A percentile compares a stretch with the other conserved stretches of the same genome.
These are phyloP conservation scores for Aspergillus novoparasiticus DNA, from an alignment of 2,329 filamentous ascomycete genomes.

Conservation along the genomic window DNA sequence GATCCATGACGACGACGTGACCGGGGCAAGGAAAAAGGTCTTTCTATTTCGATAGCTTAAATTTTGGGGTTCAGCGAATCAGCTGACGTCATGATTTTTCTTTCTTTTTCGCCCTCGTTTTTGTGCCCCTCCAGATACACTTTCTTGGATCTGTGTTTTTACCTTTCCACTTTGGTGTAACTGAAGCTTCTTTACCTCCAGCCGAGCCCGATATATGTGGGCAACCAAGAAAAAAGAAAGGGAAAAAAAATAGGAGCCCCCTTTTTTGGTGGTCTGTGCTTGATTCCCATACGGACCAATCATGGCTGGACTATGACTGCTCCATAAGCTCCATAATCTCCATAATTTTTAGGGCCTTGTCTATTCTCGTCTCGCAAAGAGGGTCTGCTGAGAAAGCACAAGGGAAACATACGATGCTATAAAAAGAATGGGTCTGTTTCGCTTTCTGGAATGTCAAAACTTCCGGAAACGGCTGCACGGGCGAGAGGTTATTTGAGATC, in stretches of 20 bases:
- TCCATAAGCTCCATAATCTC: not conserved
- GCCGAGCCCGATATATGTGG: not conserved
- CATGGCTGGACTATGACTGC: not conserved
- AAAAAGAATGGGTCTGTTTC: not conserved
- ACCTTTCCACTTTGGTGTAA: not conserved
- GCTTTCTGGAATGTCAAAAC: not conserved
- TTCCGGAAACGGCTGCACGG: not conserved
- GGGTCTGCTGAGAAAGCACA: not conserved
- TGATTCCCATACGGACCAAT: not conserved
- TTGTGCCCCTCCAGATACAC: not conserved
- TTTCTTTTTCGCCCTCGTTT: not conserved
- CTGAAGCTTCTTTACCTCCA: not conserved
- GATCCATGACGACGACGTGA: not conserved
- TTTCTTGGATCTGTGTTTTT: not conserved
- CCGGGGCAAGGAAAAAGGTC: not conserved
- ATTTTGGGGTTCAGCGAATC: not conserved
- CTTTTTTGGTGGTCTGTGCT: not conserved
- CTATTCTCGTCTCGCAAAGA: not conserved
- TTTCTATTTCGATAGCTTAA: not conserved
- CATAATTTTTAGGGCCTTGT: not conserved
- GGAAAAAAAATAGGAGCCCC: not conserved
- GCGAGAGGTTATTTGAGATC: no score
- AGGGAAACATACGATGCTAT: not conserved
- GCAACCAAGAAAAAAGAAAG: not conserved
- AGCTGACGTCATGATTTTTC: not conserved